A percentile compares a stretch with the other conserved stretches of the same genome.
Conservation (phyloP, 441 rosid species). For the Cnidoscolus chayamansa region DNA sequence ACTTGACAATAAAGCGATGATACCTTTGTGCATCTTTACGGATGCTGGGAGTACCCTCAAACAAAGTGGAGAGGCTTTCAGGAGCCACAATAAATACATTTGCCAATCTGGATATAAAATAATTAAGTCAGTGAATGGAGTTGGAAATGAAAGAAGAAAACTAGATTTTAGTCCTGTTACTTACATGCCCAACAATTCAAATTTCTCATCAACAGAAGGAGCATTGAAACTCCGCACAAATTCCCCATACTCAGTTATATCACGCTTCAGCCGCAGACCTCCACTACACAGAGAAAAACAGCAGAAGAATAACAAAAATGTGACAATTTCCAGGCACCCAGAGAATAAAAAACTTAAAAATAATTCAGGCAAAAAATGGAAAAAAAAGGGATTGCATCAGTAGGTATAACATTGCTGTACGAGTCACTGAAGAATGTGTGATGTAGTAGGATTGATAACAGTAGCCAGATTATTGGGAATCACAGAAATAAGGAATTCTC, state of each 20-base stretch:
- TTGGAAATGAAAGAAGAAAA: neutral
- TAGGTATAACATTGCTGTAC: neutral
- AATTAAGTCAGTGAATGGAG: conserved; percentile 16
- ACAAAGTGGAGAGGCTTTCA: conserved; percentile 85
- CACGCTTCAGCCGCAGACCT: conserved; percentile 95
- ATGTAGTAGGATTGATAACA: neutral
- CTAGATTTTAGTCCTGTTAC: conserved; percentile 20
- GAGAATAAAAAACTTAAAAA: neutral
- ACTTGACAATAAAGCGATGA: conserved; percentile 9
- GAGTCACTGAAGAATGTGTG: neutral
- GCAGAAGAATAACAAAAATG: conserved; percentile 16
- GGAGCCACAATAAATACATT: conserved; percentile 96
- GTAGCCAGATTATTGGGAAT: neutral
- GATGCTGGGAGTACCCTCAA: conserved; percentile 93
- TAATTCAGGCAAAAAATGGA: neutral
- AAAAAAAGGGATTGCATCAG: neutral
- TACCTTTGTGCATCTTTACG: conserved; percentile 95
- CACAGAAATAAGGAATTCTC: neutral
- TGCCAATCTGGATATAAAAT: conserved; percentile 62
- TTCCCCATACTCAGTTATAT: conserved; percentile 85
- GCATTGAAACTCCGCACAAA: conserved; percentile 85
- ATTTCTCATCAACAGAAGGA: conserved; percentile 92
- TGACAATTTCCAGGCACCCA: conserved; percentile 4
- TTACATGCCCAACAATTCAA: conserved; percentile 93
- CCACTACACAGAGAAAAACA: conserved; percentile 50